Evolutionary conservation across 1,284 basidiomycete species (phyloP).

Genomic region (Ceratobasidium sp.): DNA sequence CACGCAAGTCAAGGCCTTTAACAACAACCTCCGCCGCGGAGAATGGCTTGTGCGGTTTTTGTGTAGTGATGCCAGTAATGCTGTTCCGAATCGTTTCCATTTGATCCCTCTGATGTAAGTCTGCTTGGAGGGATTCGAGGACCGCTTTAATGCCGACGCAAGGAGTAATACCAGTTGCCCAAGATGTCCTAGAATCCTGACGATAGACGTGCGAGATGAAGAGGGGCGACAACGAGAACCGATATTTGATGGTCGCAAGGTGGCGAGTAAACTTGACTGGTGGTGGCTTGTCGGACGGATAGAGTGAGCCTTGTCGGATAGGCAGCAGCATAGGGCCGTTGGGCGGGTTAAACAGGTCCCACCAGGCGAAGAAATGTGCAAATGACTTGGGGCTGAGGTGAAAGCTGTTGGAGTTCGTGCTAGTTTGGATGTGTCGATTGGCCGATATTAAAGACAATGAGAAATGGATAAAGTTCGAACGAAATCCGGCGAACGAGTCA

Average conservation of each 20-base stretch:
- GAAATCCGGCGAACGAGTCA: slow-evolving; percentile 91
- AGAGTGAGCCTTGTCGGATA: slow-evolving; percentile 87
- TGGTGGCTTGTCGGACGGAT: slow-evolving; percentile 76
- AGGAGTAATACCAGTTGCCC: slow-evolving; percentile 82
- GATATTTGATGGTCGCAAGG: slow-evolving; percentile 94
- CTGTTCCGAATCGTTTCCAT: slow-evolving; percentile 66
- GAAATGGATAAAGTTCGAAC: slow-evolving; percentile 95
- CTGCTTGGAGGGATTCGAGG: slow-evolving; percentile 85
- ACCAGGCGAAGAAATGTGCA: slow-evolving; percentile 95
- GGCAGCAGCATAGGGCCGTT: slow-evolving; percentile 85
- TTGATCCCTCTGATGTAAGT: slow-evolving; percentile 94
- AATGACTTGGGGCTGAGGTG: slow-evolving; percentile 91
- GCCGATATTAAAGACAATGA: slow-evolving; percentile 88
- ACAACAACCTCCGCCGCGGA: slow-evolving; percentile 92
- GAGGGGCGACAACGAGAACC: slow-evolving; percentile 81
- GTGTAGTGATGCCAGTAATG: slow-evolving; percentile 67
- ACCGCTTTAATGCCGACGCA: slow-evolving; percentile 88
- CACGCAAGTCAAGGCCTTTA: slow-evolving; percentile 82
- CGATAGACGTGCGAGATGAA: slow-evolving; percentile 91
- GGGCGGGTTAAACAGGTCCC: slow-evolving; percentile 73
- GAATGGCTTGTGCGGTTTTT: slow-evolving; percentile 85
- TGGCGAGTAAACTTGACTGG: slow-evolving; percentile 93
- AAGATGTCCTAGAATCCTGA: slow-evolving; percentile 81
- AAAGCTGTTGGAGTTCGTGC: slow-evolving; percentile 74
- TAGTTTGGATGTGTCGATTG: slow-evolving; percentile 52